Conservation (phyloP, 768 basidiomycete species). For the Fomitopsis serialis region DNA sequence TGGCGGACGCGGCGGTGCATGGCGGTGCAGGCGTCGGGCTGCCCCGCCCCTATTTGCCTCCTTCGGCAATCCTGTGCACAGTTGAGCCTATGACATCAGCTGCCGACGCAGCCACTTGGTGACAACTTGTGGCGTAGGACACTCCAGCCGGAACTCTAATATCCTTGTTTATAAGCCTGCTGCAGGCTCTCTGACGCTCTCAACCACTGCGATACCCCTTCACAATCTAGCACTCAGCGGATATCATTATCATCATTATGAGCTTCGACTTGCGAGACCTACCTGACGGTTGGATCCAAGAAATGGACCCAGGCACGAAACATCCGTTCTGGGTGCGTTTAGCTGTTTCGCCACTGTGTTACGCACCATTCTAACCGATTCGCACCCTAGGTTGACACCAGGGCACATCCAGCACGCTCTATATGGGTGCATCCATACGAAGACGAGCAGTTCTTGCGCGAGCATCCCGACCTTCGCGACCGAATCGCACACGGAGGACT, state of each 20-base stretch:
- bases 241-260: slow-evolving; percentile 11
- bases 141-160: no score
- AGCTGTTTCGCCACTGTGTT: no score
- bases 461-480: slow-evolving; percentile 44
- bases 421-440: slow-evolving; percentile 75
- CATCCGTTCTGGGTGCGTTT: slow-evolving; percentile 47
- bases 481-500: slow-evolving; percentile 23
- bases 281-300: slow-evolving; percentile 53
- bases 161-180: no score
- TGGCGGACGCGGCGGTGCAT: no score
- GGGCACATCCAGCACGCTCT: slow-evolving; percentile 52
- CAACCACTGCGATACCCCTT: no score
- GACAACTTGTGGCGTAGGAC: neutral
- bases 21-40: no score
- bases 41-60: no score
- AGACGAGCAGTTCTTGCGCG: slow-evolving; percentile 55
- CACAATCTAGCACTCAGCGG: no score
- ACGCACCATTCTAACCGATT: neutral
- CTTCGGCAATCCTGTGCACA: no score
- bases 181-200: no score
- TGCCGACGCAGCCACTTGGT: neutral
- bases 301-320: slow-evolving; percentile 36
- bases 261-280: slow-evolving; percentile 30
- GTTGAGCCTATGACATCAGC: neutral
- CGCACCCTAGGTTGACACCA: slow-evolving; percentile 52